Evolutionary conservation across 768 basidiomycete genomes (phyloP), one percentile per base, ranked within the genome.

Genomic region (Trametes elegans): DNA sequence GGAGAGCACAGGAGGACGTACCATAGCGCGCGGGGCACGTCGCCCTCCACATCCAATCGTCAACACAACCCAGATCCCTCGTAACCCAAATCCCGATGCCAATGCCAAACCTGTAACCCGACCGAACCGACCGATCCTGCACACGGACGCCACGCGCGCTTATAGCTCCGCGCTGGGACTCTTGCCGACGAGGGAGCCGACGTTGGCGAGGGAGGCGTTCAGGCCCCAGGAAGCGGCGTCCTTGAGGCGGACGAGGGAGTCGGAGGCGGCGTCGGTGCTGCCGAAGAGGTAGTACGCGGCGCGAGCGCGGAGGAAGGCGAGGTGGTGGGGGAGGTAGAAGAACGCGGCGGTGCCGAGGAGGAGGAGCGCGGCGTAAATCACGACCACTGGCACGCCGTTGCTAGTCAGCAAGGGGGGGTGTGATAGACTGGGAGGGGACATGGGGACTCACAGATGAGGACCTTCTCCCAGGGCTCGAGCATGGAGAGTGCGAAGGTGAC

Each of bases 391-490:
- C 61, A 49, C 42, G 18, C 5, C 4, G 46, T 23, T n/a, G 3
- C 11, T 11, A 21, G 23, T 46, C 18, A 46, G 45, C 32, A 32
- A 29, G 4, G 2, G 28, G 14, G 29, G 3, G 27, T 14, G 13
- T 19, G 40, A 28, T 34, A 8, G 32, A 34, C 16, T 13, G 14
- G 39, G 29, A 9, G 24, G 6, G 36, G 14, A 35, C 16, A n/a
- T 36, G 36, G 1, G 27, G 7, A 76, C 82, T 66, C 64, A 85
- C 85, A 65, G 52, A 82, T 73, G 35, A 86, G 64, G 36, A 79
- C 60, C 61, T 83, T 82, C 75, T 87, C 86, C 86, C 85, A 87
- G 53, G 80, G 77, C 65, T 87, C 82, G 52, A 87, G 64, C 68
- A 86, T 79, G 46, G 79, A 74, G 41, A 86, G 70, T n/a, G 75